Base-by-base conservation (phyloP, 768 basidiomycete species). In the Suillus plorans region DNA sequence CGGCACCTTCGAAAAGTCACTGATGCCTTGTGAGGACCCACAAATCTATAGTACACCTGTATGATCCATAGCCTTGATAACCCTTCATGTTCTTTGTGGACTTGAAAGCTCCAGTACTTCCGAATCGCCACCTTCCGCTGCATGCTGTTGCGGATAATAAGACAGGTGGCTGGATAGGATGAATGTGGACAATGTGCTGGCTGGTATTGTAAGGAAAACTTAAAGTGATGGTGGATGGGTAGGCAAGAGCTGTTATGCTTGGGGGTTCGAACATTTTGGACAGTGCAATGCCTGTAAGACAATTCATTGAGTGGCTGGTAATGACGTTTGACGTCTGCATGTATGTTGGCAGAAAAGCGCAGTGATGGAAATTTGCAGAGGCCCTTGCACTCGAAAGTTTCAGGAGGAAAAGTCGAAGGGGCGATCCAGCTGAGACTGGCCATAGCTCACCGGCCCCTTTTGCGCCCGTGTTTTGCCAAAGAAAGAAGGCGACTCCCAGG, bases 21-120 rank as follows among this genome's bases (percentile, higher is more conserved):
- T 10, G 6, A 28, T 59, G 12, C 25, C 2, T 12, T 12, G 28
- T 5, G 3, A 22, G 12, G 39, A 2, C 31, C 28, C 45, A 73
- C 80, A 39, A 63, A 89, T 90, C 91, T 79, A 97, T 31, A 28
- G 28, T 28, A 31, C 28, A 31, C 28, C 28, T 31, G 28, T 97
- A 72, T 96, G 92, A 79, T 98, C 98, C 57, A 95, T 98, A 31
- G 96, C 96, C 95, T 97, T 97, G 80, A 90, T 90, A 76, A 90
- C 89, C 28, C 80, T 91, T 91, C 81, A 92, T 91, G 74, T 91
- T 91, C 80, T 92, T 90, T 28, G 88, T 89, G 41, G 88, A 80
- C 77, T 90, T 92, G 74, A 95, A 75, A 95, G 74, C 75, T 95
- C 93, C 79, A 95, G 77, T 64, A 94, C 93, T 76, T 95, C 94